Percentiles rank a stretch among this genome's conserved stretches.
phyloP scores from a whole-genome alignment of 345 rosid species.

The Salix arbutifolia region DNA sequence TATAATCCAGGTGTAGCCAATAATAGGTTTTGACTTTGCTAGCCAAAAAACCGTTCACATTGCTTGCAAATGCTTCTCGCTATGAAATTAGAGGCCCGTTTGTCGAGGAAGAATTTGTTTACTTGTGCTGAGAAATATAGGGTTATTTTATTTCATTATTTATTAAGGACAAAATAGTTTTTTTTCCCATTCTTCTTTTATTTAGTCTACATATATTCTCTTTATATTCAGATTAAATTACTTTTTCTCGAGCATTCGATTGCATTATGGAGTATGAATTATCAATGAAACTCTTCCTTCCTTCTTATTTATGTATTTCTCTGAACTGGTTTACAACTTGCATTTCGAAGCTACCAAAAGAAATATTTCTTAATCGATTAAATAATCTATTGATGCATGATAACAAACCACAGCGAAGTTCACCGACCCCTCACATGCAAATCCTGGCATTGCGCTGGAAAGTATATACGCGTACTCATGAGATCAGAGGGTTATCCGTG shows the following conservation, averaged over 20 bases:
- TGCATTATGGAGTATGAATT: too few relatives aligned
- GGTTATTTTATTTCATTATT: too few relatives aligned
- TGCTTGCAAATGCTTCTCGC: neutral
- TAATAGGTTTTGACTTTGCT: neutral
- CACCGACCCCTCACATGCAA: slow-evolving; percentile 30
- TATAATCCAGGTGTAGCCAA: neutral
- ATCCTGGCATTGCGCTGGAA: slow-evolving; percentile 4
- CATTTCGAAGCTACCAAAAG: neutral
- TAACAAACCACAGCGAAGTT: neutral
- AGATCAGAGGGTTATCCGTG: neutral
- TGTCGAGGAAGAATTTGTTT: neutral
- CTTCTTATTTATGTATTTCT: too few relatives aligned
- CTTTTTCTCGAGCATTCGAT: too few relatives aligned
- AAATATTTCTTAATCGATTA: neutral
- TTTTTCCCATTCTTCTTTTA: too few relatives aligned
- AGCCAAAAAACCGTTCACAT: neutral
- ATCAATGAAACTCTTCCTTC: too few relatives aligned
- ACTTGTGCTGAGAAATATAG: neutral
- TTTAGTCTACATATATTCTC: too few relatives aligned
- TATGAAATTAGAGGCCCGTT: neutral
- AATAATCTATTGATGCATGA: neutral
- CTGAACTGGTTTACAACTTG: neutral
- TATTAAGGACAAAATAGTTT: too few relatives aligned
- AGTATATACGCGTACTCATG: neutral
- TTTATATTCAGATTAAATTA: too few relatives aligned